phyloP scores from a whole-genome alignment of 2,329 filamentous ascomycete species.

The Hypoxylon sp. region DNA sequence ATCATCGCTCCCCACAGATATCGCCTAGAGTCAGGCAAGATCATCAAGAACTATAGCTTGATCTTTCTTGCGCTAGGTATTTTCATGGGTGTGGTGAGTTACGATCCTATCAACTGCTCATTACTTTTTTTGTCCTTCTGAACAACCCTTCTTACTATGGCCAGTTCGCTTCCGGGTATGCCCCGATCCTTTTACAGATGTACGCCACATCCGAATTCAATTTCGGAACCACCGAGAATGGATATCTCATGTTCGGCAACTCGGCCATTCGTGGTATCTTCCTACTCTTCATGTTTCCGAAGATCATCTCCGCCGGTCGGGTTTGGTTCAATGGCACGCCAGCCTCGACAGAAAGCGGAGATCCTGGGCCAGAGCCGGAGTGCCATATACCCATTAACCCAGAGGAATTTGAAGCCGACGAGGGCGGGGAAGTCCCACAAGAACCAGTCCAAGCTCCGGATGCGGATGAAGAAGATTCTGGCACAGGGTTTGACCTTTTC shows the following conservation, averaged over 20 bases:
- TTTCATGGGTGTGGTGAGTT: constrained; percentile 73
- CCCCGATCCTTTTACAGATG: constrained; percentile 72
- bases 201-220: constrained; percentile 70
- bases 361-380: constrained; percentile 23
- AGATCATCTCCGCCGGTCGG: constrained; percentile 65
- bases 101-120: too few species aligned
- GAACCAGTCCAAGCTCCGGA: constrained; percentile 48
- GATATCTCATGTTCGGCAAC: constrained; percentile 70
- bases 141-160: constrained; percentile 5
- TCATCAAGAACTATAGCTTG: constrained; percentile 71
- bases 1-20: constrained; percentile 73
- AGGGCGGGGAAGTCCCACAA: constrained; percentile 49
- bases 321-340: constrained; percentile 52
- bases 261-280: constrained; percentile 69
- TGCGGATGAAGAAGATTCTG: constrained; percentile 50
- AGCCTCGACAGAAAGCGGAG: constrained; percentile 14
- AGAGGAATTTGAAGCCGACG: constrained; percentile 46
- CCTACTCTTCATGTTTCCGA: constrained; percentile 68
- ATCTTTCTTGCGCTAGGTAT: constrained; percentile 75
- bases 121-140: neutral
- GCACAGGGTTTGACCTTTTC: constrained; percentile 71
- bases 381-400: constrained; percentile 46
- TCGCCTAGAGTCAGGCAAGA: constrained; percentile 64
- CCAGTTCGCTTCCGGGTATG: constrained; percentile 76
- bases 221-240: constrained; percentile 70